Evolutionary conservation across 2,329 filamentous ascomycete species (phyloP).

Genomic region (Biscogniauxia mediterranea): DNA sequence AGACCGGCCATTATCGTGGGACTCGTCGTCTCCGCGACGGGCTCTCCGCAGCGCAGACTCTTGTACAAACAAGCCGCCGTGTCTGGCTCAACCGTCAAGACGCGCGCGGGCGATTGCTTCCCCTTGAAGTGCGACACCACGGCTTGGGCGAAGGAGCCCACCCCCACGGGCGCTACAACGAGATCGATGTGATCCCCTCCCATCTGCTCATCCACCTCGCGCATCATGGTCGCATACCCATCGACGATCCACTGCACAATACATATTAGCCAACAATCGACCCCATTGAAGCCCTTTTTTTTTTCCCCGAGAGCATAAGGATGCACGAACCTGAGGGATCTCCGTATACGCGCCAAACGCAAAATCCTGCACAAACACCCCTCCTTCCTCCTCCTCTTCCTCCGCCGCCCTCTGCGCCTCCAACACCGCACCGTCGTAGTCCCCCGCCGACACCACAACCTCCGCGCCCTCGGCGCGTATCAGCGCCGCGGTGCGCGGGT

Average conservation of each 20-base stretch:
- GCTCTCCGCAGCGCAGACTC: conserved; percentile 37
- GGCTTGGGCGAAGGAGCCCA: conserved; percentile 69
- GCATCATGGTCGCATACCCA: conserved; percentile 70
- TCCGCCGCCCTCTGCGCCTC: conserved; percentile 44
- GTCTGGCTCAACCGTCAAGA: conserved; percentile 60
- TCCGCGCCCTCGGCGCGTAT: conserved; percentile 62
- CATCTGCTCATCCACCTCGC: conserved; percentile 63
- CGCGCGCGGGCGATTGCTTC: conserved; percentile 19
- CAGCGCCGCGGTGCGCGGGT: conserved; percentile 46
- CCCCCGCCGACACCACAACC: conserved; percentile 51
- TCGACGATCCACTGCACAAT: conserved; percentile 64
- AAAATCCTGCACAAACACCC: conserved; percentile 65
- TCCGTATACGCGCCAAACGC: conserved; percentile 63
- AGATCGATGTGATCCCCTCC: conserved; percentile 37
- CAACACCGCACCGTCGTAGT: conserved; percentile 62
- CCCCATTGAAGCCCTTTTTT: too few relatives aligned
- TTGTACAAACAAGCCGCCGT: conserved; percentile 40
- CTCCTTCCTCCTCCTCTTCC: conserved; percentile 33
- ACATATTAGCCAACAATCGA: too few relatives aligned
- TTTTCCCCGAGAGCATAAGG: too few relatives aligned
- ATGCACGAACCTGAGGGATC: conserved; percentile 52
- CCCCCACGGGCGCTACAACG: conserved; percentile 65
- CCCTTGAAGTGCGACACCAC: conserved; percentile 62
- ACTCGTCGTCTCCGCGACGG: conserved; percentile 38
- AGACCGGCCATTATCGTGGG: conserved; percentile 51